Base-by-base conservation (phyloP, 2,329 filamentous ascomycete genomes). In the Penicillium occitanis region DNA sequence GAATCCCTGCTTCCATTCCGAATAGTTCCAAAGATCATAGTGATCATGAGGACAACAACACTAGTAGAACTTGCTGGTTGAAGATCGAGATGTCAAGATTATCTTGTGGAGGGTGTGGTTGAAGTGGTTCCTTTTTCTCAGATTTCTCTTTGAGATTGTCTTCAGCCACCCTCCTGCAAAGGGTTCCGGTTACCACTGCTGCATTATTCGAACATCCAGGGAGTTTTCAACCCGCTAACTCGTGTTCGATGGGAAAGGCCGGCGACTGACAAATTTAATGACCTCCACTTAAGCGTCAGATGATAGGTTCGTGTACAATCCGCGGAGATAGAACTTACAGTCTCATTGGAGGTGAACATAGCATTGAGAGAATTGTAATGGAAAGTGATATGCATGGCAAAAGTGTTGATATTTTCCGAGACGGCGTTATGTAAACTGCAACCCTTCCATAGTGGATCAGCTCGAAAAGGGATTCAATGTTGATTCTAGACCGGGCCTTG, bases 111-210 rank as follows among this genome's bases (percentile, higher is more conserved):
- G 30, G 14, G 28, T 35, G 4, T 35, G 28, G n/a, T 35, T 8
- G n/a, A 13, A 33, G 8, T 3, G 22, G 46, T 25, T 33, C 17
- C 30, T 22, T 5, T 55, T 55, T 37, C 30, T 2, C 17, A 19
- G 25, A 14, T 19, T 1, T 6, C 7, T 19, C 8, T 19, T 10
- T 35, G 10, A 13, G 17, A 55, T 11, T 0, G 6, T 6, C 17
- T 30, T 37, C 51, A 55, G 51, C 51, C 51, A 55, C 30, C 51
- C 51, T 37, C 51, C 3, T 55, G n/a, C 30, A 55, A 19, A 55
- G 17, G 1, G 2, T 55, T 2, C 6, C 11, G 25, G 17, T 33
- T 10, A 8, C 28, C 28, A 17, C 50, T 53, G 30, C 51, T 3
- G 30, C 3, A 17, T 17, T n/a, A 33, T 19, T 33, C 17, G n/a